Evolutionary conservation across 306 rosid genomes (phyloP), one percentile per base, ranked within the genome.

Genomic region (Cicer chorassanicum): DNA sequence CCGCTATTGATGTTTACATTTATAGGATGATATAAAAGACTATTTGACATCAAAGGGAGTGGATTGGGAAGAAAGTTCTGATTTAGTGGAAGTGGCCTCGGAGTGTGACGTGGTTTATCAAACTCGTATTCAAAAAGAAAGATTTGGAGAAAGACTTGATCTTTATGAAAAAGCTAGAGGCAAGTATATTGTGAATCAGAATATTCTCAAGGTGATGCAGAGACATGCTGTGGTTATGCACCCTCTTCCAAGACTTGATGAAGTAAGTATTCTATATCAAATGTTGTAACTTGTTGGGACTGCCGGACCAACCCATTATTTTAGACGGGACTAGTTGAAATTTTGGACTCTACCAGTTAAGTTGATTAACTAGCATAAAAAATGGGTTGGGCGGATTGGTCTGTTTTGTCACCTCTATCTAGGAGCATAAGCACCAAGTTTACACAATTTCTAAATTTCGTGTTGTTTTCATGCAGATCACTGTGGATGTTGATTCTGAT

Each of bases 211-310:
- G 62, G 92, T 80, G 80, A 86, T 89, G 96, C 91, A 78, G 82
- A 86, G 76, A 69, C 90, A 90, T 62, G 92, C 87, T 4, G 91
- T 92, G 67, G 83, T 92, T 68, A 86, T 90, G 98, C 98, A 90
- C 72, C 96, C 96, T 82, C 90, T 92, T 50, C 98, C 98, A n/a
- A 86, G 98, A 84, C 96, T 90, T 45, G 98, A 93, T 65, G 97
- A 89, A 82, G 98, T 84, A 87, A 82, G 82, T 39, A 43, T 38
- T 18, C 73, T 57, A 65, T 57, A 51, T 46, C 11, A 63, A 72
- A 41, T 60, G 42, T 10, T 42, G 7, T 74, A 65, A 70, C 8
- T 14, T 42, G 15, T 24, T 24, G 34, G 4, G 4, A 24, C 34
- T 24, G 34, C 4, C 34, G 34, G 34, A 0, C 34, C 34, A 24